A percentile compares a stretch with the other conserved stretches of the same genome.
Evolutionary conservation across 805 yeast genomes (phyloP).

Genomic region (Candida vaughaniae): DNA sequence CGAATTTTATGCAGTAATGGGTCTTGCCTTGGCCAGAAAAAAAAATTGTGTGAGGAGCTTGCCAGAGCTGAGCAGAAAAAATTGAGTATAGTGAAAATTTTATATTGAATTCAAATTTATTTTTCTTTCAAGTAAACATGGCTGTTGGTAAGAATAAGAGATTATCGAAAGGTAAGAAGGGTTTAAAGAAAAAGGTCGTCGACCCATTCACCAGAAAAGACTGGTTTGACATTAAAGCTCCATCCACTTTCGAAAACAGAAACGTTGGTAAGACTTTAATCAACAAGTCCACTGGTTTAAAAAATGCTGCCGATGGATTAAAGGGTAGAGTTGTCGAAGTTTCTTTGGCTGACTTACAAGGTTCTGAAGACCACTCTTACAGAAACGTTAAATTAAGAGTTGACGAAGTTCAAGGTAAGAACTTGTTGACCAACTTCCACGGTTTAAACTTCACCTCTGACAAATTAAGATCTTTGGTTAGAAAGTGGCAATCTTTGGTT

Average conservation of each 20-base stretch:
- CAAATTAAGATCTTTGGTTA: conserved; percentile 94
- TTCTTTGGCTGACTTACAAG: conserved; percentile 95
- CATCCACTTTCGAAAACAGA: conserved; percentile 97
- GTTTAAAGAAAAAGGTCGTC: conserved; percentile 97
- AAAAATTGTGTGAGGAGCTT: conserved; percentile 2
- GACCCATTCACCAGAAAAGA: conserved; percentile 99
- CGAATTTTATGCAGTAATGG: conserved; percentile 2
- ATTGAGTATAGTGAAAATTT: conserved; percentile 7
- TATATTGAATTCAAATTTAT: conserved; percentile 8
- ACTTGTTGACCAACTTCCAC: conserved; percentile 98
- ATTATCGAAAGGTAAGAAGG: conserved; percentile 89
- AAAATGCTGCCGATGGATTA: conserved; percentile 96
- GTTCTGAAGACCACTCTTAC: conserved; percentile 98
- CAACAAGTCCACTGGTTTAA: conserved; percentile 97
- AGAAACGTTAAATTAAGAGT: conserved; percentile 97
- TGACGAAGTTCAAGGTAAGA: conserved; percentile 98
- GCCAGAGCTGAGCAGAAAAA: conserved; percentile 4
- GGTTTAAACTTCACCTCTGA: conserved; percentile 98
- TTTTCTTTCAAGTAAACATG: conserved; percentile 34
- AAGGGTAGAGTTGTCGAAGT: conserved; percentile 98
- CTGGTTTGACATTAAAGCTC: conserved; percentile 98
- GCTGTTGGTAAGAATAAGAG: conserved; percentile 64
- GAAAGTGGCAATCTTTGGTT: conserved; percentile 98
- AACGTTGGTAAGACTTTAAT: conserved; percentile 98
- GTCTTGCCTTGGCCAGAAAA: conserved; percentile 2